A percentile compares a stretch with the other conserved stretches of the same genome.
Evolutionary conservation across 129 eudicot genomes (phyloP).

Genomic region (Chrysanthemum lavandulifolium): DNA sequence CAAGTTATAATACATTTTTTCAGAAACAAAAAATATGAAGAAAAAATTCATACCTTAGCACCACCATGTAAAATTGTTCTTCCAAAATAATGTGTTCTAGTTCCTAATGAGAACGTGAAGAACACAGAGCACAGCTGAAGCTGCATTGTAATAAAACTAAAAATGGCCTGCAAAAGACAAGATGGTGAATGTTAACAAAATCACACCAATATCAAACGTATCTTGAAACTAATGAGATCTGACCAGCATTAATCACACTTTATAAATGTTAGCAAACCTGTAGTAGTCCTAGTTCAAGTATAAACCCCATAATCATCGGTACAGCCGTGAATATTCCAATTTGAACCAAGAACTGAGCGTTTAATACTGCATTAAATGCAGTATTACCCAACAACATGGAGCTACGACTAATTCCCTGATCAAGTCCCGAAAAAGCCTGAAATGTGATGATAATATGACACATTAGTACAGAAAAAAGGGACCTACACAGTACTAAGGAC

Average conservation of each 20-base stretch:
- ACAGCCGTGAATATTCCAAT: slow-evolving; percentile 97
- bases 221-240: background rate
- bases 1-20: slow-evolving; percentile 3
- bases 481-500: background rate
- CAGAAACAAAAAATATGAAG: background rate
- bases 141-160: slow-evolving; percentile 95
- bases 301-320: slow-evolving; percentile 97
- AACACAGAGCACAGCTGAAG: slow-evolving; percentile 96
- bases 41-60: slow-evolving; percentile 68
- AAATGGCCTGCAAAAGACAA: slow-evolving; percentile 68
- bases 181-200: background rate
- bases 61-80: slow-evolving; percentile 98
- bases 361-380: slow-evolving; percentile 84
- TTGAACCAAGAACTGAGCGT: slow-evolving; percentile 95
- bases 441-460: slow-evolving; percentile 15
- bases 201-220: slow-evolving; percentile 7
- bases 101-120: slow-evolving; percentile 95
- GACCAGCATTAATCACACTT: background rate
- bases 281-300: slow-evolving; percentile 79
- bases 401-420: slow-evolving; percentile 55
- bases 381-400: slow-evolving; percentile 72
- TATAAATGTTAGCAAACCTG: slow-evolving; percentile 50
- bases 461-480: slow-evolving; percentile 14
- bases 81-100: slow-evolving; percentile 97
- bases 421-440: slow-evolving; percentile 97